Percentiles rank a stretch among this genome's conserved stretches.
Conservation (phyloP, 2,329 filamentous ascomycete genomes). For the Diaporthe sp. region DNA sequence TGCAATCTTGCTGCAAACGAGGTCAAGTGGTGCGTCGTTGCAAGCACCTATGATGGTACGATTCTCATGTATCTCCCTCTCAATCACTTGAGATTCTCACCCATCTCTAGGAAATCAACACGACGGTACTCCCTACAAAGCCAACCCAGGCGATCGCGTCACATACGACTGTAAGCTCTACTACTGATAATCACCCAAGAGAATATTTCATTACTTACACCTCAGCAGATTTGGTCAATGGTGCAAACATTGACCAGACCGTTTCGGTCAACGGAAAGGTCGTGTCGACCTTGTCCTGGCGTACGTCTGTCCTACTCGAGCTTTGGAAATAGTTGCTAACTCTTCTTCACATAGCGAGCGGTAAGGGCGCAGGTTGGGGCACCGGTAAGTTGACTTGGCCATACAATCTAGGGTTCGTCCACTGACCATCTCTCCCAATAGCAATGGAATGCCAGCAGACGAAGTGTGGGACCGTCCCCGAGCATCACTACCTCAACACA, state of each 20-base stretch:
- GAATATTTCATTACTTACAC: not conserved
- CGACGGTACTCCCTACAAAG: not conserved
- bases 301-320: not conserved
- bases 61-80: not conserved
- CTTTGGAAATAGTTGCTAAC: not conserved
- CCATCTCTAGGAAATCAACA: not conserved
- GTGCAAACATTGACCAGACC: conserved; percentile 2
- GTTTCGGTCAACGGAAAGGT: not conserved
- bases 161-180: not conserved
- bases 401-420: too few relatives aligned
- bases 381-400: not conserved
- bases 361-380: conserved; percentile 6
- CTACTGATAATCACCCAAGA: not conserved
- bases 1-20: not conserved
- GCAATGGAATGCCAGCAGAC: conserved; percentile 48
- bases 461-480: conserved; percentile 52
- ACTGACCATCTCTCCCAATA: not conserved
- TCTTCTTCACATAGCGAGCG: not conserved
- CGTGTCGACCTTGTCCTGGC: not conserved
- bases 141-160: not conserved
- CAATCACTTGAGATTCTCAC: not conserved
- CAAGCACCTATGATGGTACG: conserved; percentile 5
- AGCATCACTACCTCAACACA: conserved; percentile 53
- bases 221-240: not conserved
- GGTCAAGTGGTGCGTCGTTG: conserved; percentile 10